These are phyloP conservation scores for Lachancea nothofagi DNA, from an alignment of 805 yeast species.

Conservation along the genomic window DNA sequence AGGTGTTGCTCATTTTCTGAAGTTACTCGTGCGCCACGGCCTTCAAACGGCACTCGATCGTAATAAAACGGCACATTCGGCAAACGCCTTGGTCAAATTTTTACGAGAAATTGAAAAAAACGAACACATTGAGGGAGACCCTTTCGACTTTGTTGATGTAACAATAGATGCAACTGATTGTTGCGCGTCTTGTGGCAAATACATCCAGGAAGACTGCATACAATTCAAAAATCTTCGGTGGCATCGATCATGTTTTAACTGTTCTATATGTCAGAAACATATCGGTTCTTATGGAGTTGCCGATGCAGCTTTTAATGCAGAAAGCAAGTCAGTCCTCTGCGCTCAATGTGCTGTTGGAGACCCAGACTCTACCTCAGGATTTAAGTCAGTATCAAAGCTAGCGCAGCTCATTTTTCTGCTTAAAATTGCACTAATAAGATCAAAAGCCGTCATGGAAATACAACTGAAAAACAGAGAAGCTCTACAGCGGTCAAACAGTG, in stretches of 20 bases:
- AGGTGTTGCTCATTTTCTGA: constrained; percentile 87
- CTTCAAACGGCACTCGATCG: constrained; percentile 67
- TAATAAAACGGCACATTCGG: constrained; percentile 52
- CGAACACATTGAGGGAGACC: constrained; percentile 33
- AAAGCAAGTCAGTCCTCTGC: constrained; percentile 45
- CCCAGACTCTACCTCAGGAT: constrained; percentile 47
- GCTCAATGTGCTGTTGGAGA: constrained; percentile 53
- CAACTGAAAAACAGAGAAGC: constrained; percentile 23
- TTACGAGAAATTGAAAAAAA: constrained; percentile 48
- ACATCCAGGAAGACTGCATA: constrained; percentile 81
- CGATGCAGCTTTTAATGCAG: constrained; percentile 43
- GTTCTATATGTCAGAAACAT: constrained; percentile 50
- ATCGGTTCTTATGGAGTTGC: constrained; percentile 38
- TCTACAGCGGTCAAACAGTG: constrained; percentile 9
- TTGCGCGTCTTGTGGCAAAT: constrained; percentile 63
- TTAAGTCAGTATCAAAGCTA: constrained; percentile 59
- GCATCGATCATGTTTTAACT: constrained; percentile 73
- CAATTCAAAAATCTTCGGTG: constrained; percentile 60
- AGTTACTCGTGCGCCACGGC: constrained; percentile 76
- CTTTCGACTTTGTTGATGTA: constrained; percentile 41
- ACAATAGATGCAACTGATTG: constrained; percentile 65
- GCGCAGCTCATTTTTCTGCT: constrained; percentile 70
- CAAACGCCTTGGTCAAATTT: constrained; percentile 58
- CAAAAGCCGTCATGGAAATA: constrained; percentile 52
- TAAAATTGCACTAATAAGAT: constrained; percentile 78